These are phyloP conservation scores for Plenodomus tracheiphilus DNA, from an alignment of 2,329 filamentous ascomycete species.

Conservation along the genomic window DNA sequence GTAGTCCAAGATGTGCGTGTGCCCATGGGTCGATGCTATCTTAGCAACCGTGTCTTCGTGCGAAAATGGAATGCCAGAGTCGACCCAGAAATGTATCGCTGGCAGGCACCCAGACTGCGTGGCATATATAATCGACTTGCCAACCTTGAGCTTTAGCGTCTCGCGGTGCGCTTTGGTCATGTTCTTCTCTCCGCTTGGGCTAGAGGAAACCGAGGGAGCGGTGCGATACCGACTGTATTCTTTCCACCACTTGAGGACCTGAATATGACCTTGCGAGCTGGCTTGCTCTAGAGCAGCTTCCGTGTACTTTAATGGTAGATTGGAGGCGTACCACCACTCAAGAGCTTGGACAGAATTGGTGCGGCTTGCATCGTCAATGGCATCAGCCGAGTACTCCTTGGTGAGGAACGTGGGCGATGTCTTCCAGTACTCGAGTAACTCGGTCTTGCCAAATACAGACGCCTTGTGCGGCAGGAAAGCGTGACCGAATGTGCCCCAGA, in stretches of 20 bases:
- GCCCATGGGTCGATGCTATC: conserved; percentile 81
- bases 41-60: conserved; percentile 83
- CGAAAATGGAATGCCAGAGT: conserved; percentile 75
- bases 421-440: conserved; percentile 90
- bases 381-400: conserved; percentile 83
- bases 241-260: conserved; percentile 93
- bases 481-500: conserved; percentile 81
- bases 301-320: conserved; percentile 80
- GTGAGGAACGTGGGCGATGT: conserved; percentile 79
- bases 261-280: conserved; percentile 79
- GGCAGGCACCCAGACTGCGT: conserved; percentile 79
- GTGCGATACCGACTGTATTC: conserved; percentile 59
- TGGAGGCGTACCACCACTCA: conserved; percentile 88
- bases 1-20: conserved; percentile 79
- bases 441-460: conserved; percentile 81
- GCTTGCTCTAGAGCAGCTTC: conserved; percentile 87
- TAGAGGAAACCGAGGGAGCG: conserved; percentile 20
- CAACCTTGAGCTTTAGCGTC: conserved; percentile 69
- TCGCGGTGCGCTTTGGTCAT: conserved; percentile 16
- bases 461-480: conserved; percentile 86
- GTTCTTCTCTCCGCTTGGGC: conserved; percentile 19
- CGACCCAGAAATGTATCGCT: conserved; percentile 86
- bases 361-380: conserved; percentile 83
- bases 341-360: conserved; percentile 83
- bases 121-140: conserved; percentile 80